Evolutionary conservation across 495 filamentous ascomycete species (phyloP).

Genomic region (Aspergillus nidulans): DNA sequence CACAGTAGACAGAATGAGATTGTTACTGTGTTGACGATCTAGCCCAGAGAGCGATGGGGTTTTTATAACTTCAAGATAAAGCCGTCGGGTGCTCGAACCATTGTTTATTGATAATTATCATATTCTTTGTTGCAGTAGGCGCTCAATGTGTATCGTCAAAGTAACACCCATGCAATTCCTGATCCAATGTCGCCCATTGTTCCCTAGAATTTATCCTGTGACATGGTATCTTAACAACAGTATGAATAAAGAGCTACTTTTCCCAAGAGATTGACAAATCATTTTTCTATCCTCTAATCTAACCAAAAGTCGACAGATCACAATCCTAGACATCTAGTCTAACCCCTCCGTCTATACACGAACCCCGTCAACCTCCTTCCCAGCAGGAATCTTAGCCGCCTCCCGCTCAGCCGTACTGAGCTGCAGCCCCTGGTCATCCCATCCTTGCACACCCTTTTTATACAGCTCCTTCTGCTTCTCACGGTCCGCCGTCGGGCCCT

Average conservation of each 20-base stretch:
- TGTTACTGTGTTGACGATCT: neutral
- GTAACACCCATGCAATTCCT: too few species aligned
- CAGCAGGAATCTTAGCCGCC: constrained; percentile 31
- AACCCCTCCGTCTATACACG: constrained; percentile 26
- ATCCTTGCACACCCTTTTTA: constrained; percentile 37
- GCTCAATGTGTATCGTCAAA: too few species aligned
- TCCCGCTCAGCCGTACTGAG: constrained; percentile 39
- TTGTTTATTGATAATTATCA: too few species aligned
- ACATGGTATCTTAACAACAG: too few species aligned
- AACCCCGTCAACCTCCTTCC: constrained; percentile 33
- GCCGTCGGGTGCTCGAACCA: neutral
- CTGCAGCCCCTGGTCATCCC: constrained; percentile 43
- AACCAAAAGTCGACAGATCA: neutral
- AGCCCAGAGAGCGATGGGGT: neutral
- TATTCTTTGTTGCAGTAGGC: too few species aligned
- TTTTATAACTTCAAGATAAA: neutral
- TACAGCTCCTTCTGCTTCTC: constrained; percentile 38
- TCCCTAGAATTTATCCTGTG: too few species aligned
- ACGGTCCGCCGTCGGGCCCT: constrained; percentile 29
- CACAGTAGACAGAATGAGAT: neutral
- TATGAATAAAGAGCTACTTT: too few species aligned
- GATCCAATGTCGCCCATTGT: too few species aligned
- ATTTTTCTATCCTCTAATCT: constrained; percentile 1
- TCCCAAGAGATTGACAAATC: too few species aligned
- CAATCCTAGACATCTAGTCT: neutral